Percentiles rank a stretch among this genome's conserved stretches.
Evolutionary conservation across 2,329 filamentous ascomycete genomes (phyloP).

Genomic region (Aureobasidium namibiae): DNA sequence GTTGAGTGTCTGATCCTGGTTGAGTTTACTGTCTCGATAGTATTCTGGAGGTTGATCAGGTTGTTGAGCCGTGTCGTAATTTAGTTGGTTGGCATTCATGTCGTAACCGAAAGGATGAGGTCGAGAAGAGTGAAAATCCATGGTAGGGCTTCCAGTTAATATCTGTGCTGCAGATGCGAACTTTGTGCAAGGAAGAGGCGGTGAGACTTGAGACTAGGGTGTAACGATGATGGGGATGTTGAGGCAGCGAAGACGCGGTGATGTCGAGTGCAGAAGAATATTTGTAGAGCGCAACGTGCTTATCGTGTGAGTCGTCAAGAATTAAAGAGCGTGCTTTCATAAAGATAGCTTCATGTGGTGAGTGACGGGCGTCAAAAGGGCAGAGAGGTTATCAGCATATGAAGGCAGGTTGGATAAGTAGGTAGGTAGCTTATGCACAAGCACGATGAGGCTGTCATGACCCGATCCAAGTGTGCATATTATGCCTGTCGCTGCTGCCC

Average conservation of each 20-base stretch:
- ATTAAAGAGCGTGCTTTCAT: slow-evolving; percentile 10
- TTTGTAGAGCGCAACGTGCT: not conserved
- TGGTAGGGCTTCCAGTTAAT: slow-evolving; percentile 1
- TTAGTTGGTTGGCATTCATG: not conserved
- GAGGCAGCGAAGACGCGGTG: not conserved
- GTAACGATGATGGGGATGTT: not conserved
- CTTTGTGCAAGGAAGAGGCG: slow-evolving; percentile 1
- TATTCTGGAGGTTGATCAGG: not conserved
- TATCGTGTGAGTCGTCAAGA: not conserved
- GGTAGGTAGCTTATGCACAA: slow-evolving; percentile 6
- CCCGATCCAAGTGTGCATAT: not conserved
- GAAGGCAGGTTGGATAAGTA: slow-evolving; percentile 7
- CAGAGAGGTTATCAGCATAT: slow-evolving; percentile 1
- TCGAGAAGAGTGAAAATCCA: not conserved
- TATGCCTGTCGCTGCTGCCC: slow-evolving; percentile 3
- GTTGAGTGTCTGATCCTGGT: not conserved
- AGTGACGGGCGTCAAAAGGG: slow-evolving; percentile 6
- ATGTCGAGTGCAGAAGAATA: not conserved
- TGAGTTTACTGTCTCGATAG: not conserved
- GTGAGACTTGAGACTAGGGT: not conserved
- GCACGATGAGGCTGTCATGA: not conserved
- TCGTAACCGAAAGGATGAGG: slow-evolving; percentile 8
- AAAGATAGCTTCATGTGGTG: not conserved
- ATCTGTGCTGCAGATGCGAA: not conserved
- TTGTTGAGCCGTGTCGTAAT: slow-evolving; percentile 6